These are phyloP conservation scores for Fistulifera pelliculosa DNA, from an alignment of 108 stramenopile genomes.

Conservation along the genomic window DNA sequence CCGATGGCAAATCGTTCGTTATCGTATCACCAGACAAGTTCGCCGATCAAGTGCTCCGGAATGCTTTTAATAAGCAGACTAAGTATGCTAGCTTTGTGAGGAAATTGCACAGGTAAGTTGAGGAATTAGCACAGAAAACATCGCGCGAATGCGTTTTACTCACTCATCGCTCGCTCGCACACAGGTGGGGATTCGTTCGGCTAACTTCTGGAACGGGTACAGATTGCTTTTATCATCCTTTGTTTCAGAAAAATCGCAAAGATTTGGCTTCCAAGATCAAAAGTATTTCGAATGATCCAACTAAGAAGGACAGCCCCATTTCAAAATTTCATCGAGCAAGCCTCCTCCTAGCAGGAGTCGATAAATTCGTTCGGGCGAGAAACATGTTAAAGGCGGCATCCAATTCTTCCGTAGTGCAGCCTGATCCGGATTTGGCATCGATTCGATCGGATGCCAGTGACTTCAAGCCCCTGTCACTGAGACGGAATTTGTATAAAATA, in stretches of 20 bases:
- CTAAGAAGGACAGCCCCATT: neutral
- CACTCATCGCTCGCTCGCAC: too few species aligned
- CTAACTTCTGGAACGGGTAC: conserved; percentile 45
- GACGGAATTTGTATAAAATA: too few species aligned
- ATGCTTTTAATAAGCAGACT: conserved; percentile 23
- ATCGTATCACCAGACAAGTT: conserved; percentile 34
- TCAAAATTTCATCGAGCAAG: neutral
- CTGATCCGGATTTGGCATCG: too few species aligned
- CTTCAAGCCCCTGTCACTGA: too few species aligned
- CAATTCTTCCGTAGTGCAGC: too few species aligned
- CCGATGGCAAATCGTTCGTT: conserved; percentile 53
- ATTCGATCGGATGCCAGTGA: too few species aligned
- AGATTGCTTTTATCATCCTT: conserved; percentile 50
- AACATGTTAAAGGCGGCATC: neutral
- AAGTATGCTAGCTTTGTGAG: conserved; percentile 47
- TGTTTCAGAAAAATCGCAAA: conserved; percentile 25
- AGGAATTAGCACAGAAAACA: too few species aligned
- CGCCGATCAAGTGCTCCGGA: conserved; percentile 21
- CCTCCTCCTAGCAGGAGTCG: conserved; percentile 45
- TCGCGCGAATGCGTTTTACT: too few species aligned
- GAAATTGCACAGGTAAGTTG: conserved; percentile 40
- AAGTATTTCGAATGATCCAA: conserved; percentile 9
- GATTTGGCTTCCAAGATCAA: conserved; percentile 29
- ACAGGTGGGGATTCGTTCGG: conserved; percentile 49
- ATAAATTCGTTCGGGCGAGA: conserved; percentile 31